Evolutionary conservation across 768 basidiomycete genomes (phyloP).

Genomic region (Vararia minispora): DNA sequence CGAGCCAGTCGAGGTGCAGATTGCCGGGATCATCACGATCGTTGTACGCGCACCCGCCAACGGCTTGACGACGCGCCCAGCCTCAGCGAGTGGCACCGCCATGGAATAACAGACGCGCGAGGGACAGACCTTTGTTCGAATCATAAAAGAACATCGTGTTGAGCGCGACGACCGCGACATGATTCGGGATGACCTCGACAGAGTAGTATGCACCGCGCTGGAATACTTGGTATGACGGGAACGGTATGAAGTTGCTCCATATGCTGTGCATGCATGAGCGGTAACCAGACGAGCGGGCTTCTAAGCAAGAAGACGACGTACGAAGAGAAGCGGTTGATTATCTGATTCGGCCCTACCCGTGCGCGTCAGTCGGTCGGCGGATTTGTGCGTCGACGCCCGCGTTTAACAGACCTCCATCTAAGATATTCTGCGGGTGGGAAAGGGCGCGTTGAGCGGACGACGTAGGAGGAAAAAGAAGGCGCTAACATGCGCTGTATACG

Average conservation of each 20-base stretch:
- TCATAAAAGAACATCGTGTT: constrained; percentile 92
- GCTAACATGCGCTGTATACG: constrained; percentile 45
- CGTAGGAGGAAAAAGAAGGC: constrained; percentile 1
- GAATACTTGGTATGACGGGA: constrained; percentile 69
- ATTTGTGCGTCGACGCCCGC: too few species aligned
- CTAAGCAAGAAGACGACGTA: constrained; percentile 23
- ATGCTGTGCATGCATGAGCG: constrained; percentile 33
- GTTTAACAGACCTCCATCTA: too few species aligned
- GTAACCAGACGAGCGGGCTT: not conserved
- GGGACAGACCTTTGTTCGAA: constrained; percentile 62
- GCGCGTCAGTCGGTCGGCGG: too few species aligned
- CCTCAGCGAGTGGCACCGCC: not conserved
- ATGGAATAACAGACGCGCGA: not conserved
- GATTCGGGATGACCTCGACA: constrained; percentile 65
- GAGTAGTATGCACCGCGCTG: constrained; percentile 82
- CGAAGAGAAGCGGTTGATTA: constrained; percentile 60
- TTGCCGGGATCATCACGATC: constrained; percentile 77
- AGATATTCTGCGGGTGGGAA: too few species aligned
- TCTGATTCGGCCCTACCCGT: constrained; percentile 48
- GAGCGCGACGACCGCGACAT: constrained; percentile 69
- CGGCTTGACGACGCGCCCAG: constrained; percentile 33
- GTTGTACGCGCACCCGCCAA: constrained; percentile 57
- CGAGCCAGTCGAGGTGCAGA: constrained; percentile 82
- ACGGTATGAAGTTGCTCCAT: constrained; percentile 75
- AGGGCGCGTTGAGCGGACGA: too few species aligned